Evolutionary conservation across 78 protist genomes (phyloP).

Genomic region (Dictyostelium brefeldianum): DNA sequence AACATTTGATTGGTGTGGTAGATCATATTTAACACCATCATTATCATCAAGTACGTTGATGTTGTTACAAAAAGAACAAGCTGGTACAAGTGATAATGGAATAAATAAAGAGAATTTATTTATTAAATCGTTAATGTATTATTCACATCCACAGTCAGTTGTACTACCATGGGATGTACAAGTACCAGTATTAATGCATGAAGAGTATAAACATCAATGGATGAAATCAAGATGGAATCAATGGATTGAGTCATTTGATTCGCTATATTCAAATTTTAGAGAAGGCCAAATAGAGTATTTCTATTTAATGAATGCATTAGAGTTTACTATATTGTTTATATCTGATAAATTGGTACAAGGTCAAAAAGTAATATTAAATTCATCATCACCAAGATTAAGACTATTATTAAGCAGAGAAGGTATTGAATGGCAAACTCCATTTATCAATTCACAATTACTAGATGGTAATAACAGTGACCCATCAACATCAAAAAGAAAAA

Average conservation of each 20-base stretch:
- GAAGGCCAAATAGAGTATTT: slow-evolving; percentile 16
- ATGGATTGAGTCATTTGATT: neutral
- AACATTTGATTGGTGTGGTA: slow-evolving; percentile 30
- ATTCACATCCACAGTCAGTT: neutral
- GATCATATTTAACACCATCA: neutral
- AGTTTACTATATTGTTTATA: slow-evolving; percentile 13
- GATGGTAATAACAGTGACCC: neutral
- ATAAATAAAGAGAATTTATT: neutral
- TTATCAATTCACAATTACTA: neutral
- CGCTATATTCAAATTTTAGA: slow-evolving; percentile 17
- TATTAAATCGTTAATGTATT: neutral
- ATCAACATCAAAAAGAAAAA: neutral
- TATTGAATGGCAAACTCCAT: slow-evolving; percentile 72
- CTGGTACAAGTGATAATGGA: neutral
- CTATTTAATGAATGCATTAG: neutral
- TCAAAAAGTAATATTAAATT: slow-evolving; percentile 27
- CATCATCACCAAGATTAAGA: slow-evolving; percentile 34
- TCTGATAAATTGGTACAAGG: neutral
- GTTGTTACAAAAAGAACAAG: neutral
- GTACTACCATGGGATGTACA: neutral
- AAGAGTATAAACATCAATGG: neutral
- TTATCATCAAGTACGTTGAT: neutral
- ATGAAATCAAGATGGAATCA: slow-evolving; percentile 10
- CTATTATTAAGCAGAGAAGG: neutral
- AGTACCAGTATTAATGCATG: neutral